phyloP scores from a whole-genome alignment of 495 filamentous ascomycete species.

The Cudoniella acicularis region DNA sequence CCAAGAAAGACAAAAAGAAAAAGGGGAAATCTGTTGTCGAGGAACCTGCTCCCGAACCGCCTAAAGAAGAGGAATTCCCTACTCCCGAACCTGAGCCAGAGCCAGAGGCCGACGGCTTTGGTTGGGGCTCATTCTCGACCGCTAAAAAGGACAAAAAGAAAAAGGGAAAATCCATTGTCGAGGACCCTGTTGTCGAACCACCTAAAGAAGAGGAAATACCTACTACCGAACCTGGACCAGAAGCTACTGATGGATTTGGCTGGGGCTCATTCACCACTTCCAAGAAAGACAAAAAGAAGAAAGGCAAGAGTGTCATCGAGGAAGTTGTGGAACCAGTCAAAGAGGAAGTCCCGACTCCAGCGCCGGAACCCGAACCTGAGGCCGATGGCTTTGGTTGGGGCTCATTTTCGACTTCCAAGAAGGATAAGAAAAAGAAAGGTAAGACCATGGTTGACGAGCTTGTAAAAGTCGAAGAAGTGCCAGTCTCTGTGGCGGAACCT shows the following conservation, averaged over 20 bases:
- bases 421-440: conserved; percentile 35
- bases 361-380: conserved; percentile 18
- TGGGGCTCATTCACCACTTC: conserved; percentile 26
- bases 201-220: background rate
- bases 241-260: conserved; percentile 19
- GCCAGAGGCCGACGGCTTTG: conserved; percentile 17
- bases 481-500: conserved; percentile 28
- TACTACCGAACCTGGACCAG: conserved; percentile 16
- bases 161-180: conserved; percentile 20
- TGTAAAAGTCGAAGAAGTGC: conserved; percentile 18
- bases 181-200: background rate
- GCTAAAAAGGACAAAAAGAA: conserved; percentile 37
- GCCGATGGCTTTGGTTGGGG: conserved; percentile 27
- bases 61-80: no score
- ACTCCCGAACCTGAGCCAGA: no score
- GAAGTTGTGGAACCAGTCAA: background rate
- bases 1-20: no score
- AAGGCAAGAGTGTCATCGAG: conserved; percentile 19
- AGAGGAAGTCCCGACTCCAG: background rate
- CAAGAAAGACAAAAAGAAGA: conserved; percentile 30
- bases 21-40: no score
- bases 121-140: conserved; percentile 29
- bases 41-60: no score
- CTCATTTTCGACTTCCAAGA: conserved; percentile 24
- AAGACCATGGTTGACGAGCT: conserved; percentile 26